A percentile compares a stretch with the other conserved stretches of the same genome.
phyloP scores from a whole-genome alignment of 1,139 yeast genomes.

The Scheffersomyces segobiensis region DNA sequence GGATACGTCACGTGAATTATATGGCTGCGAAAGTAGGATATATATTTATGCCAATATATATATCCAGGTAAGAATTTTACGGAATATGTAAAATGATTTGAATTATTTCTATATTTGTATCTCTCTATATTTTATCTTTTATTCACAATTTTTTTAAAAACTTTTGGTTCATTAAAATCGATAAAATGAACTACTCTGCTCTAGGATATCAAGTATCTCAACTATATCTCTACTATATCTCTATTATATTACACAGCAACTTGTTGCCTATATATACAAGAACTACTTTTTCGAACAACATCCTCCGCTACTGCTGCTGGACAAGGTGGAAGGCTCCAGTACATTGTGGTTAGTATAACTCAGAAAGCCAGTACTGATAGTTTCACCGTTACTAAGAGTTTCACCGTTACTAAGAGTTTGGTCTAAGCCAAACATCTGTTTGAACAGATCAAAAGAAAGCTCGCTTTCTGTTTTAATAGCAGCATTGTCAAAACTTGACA shows the following conservation, averaged over 20 bases:
- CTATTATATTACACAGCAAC: background rate
- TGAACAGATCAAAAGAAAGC: background rate
- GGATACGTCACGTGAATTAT: background rate
- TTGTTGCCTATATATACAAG: background rate
- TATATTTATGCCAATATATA: no score
- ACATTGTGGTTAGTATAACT: background rate
- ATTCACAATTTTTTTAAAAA: no score
- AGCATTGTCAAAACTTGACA: background rate
- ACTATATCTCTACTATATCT: background rate
- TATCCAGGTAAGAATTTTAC: no score
- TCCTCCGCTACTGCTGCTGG: background rate
- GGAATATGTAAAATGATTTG: no score
- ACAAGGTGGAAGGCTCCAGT: background rate
- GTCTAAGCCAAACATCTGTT: background rate
- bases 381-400: background rate
- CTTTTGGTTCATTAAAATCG: no score
- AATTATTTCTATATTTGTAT: no score
- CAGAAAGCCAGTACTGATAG: background rate
- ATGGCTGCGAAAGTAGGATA: background rate
- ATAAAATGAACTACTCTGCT: no score
- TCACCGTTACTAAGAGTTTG: background rate
- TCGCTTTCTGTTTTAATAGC: background rate
- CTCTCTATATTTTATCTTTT: no score
- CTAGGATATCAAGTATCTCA: no score
- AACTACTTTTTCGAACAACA: background rate